Percentiles rank a stretch among this genome's conserved stretches.
phyloP scores from a whole-genome alignment of 352 stramenopile genomes.

The Stramenopiles sp. region DNA sequence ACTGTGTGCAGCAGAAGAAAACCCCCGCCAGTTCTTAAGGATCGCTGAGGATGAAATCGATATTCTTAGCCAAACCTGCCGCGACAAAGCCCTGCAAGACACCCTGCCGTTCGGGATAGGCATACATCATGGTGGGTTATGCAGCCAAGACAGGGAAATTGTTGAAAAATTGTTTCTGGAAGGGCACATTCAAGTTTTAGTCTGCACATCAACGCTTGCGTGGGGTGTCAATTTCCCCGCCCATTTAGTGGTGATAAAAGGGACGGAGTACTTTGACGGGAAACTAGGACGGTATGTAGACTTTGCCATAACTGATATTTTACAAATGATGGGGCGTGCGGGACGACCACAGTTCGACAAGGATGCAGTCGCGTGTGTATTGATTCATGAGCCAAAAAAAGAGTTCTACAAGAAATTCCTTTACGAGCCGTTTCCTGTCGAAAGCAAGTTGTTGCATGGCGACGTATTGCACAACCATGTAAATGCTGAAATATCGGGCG shows the following conservation, averaged over 20 bases:
- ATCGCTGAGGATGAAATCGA: conserved; percentile 67
- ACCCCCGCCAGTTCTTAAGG: conserved; percentile 75
- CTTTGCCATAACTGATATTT: conserved; percentile 88
- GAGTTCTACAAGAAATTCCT: conserved; percentile 94
- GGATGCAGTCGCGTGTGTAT: conserved; percentile 79
- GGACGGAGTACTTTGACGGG: conserved; percentile 95
- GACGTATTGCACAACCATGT: conserved; percentile 74
- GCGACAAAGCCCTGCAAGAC: conserved; percentile 76
- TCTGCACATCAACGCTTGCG: conserved; percentile 70
- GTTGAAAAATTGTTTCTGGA: conserved; percentile 87
- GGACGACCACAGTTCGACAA: conserved; percentile 75
- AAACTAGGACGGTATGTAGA: conserved; percentile 78
- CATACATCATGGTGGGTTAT: conserved; percentile 90
- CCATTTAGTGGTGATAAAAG: conserved; percentile 93
- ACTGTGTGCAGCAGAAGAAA: conserved; percentile 57
- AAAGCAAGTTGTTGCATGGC: conserved; percentile 80
- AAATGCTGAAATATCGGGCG: conserved; percentile 84
- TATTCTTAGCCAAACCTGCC: conserved; percentile 45
- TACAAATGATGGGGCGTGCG: conserved; percentile 95
- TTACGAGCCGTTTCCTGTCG: conserved; percentile 87
- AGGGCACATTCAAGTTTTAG: conserved; percentile 87
- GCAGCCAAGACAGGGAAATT: conserved; percentile 65
- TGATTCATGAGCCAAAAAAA: conserved; percentile 93
- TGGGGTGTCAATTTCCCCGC: conserved; percentile 58
- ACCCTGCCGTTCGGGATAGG: conserved; percentile 92